Evolutionary conservation across 805 yeast genomes (phyloP).

Genomic region (Metschnikowia arizonensis): DNA sequence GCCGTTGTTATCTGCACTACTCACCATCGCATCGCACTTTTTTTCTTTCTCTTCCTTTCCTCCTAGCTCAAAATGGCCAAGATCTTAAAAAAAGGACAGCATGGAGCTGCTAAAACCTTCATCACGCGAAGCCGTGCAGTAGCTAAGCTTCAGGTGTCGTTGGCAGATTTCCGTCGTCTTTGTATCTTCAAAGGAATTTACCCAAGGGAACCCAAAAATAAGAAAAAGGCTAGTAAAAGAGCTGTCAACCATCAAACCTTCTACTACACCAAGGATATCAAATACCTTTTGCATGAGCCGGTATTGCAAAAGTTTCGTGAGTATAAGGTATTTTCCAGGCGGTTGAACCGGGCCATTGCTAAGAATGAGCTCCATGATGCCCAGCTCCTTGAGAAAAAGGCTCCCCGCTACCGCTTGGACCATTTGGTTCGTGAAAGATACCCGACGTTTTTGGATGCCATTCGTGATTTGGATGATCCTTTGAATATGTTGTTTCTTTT

Average conservation of each 20-base stretch:
- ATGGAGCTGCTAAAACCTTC: constrained; percentile 89
- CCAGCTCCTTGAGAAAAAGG: constrained; percentile 70
- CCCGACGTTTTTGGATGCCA: constrained; percentile 87
- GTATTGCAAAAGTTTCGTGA: constrained; percentile 87
- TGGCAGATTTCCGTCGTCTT: constrained; percentile 94
- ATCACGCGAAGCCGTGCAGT: constrained; percentile 94
- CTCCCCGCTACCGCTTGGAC: constrained; percentile 84
- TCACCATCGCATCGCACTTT: constrained; percentile 4
- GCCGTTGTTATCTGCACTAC: background rate
- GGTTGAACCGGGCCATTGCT: constrained; percentile 83
- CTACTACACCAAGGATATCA: constrained; percentile 90
- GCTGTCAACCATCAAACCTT: constrained; percentile 96
- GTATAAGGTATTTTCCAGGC: constrained; percentile 90
- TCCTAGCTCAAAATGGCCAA: constrained; percentile 42
- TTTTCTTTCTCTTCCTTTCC: constrained; percentile 1
- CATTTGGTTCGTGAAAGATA: constrained; percentile 91
- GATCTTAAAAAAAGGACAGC: constrained; percentile 76
- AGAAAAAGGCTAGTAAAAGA: constrained; percentile 95
- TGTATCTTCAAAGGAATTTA: constrained; percentile 98
- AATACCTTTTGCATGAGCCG: constrained; percentile 93
- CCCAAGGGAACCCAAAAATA: constrained; percentile 94
- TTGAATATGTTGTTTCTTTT: constrained; percentile 91
- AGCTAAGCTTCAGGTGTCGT: constrained; percentile 81
- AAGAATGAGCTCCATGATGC: constrained; percentile 91
- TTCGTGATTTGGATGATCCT: constrained; percentile 93